Percentiles rank a stretch among this genome's conserved stretches.
Evolutionary conservation across 176 grass and related monocot species (phyloP).

Genomic region (Oryza glumipatula): DNA sequence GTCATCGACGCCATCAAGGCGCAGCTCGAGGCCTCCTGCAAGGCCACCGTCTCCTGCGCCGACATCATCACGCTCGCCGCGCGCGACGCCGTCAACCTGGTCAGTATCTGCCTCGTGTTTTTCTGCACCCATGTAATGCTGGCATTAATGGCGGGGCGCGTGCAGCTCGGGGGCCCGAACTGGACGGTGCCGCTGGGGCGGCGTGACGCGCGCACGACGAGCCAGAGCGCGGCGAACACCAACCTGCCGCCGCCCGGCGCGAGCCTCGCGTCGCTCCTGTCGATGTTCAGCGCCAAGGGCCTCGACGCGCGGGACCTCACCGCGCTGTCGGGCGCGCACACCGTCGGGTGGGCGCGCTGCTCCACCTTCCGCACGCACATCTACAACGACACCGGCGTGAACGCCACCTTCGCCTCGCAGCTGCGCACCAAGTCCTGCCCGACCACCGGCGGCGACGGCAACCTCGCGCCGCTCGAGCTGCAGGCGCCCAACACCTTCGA

Average conservation of each 20-base stretch:
- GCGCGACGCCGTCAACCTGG: conserved; percentile 62
- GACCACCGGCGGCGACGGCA: conserved; percentile 48
- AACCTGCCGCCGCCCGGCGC: conserved; percentile 62
- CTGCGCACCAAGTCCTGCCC: conserved; percentile 50
- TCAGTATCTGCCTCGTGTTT: not conserved
- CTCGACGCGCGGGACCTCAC: conserved; percentile 68
- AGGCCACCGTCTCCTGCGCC: conserved; percentile 72
- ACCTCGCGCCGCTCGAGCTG: conserved; percentile 57
- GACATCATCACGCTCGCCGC: conserved; percentile 76
- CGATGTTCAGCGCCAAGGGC: conserved; percentile 54
- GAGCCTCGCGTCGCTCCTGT: conserved; percentile 50
- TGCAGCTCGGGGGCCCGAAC: conserved; percentile 74
- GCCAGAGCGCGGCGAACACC: conserved; percentile 39
- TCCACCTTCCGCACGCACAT: conserved; percentile 67
- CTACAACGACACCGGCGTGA: conserved; percentile 58
- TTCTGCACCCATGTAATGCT: not conserved
- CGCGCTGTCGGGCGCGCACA: conserved; percentile 84
- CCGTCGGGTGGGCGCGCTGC: conserved; percentile 67
- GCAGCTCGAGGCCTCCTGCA: conserved; percentile 65
- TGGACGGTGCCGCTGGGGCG: conserved; percentile 76
- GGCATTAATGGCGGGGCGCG: not conserved
- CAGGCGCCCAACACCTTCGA: conserved; percentile 58
- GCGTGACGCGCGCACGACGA: conserved; percentile 57
- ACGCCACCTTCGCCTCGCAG: conserved; percentile 54
- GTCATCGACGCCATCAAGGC: conserved; percentile 73